These are phyloP conservation scores for Begonia fuchsioides DNA, from an alignment of 306 rosid species.

Conservation along the genomic window DNA sequence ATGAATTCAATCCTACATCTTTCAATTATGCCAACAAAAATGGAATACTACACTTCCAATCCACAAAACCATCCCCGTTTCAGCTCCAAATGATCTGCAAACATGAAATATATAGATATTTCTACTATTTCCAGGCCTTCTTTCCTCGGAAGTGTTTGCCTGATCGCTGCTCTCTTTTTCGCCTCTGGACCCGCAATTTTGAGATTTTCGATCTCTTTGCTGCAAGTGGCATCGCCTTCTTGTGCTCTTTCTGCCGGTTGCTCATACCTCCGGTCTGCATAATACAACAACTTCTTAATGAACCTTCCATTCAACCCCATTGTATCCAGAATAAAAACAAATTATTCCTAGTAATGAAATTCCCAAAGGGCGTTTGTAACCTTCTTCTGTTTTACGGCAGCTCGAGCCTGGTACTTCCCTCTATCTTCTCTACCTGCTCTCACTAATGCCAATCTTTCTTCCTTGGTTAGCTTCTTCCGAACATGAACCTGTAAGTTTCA, in stretches of 20 bases:
- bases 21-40: too few relatives aligned
- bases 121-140: conserved; percentile 66
- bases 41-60: too few relatives aligned
- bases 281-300: conserved; percentile 1
- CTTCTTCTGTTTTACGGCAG: conserved; percentile 82
- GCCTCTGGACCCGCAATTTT: conserved; percentile 31
- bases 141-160: conserved; percentile 70
- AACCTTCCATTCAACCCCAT: too few relatives aligned
- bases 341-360: not conserved
- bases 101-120: not conserved
- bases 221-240: conserved; percentile 63
- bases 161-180: conserved; percentile 28
- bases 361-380: conserved; percentile 18
- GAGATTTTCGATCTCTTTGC: conserved; percentile 50
- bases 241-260: conserved; percentile 80
- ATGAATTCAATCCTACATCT: too few relatives aligned
- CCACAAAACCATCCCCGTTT: too few relatives aligned
- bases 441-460: conserved; percentile 53
- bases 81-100: too few relatives aligned
- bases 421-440: conserved; percentile 84
- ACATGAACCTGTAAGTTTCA: conserved; percentile 39
- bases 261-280: conserved; percentile 75
- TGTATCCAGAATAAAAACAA: too few relatives aligned
- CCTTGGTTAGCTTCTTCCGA: conserved; percentile 55
- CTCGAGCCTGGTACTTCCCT: conserved; percentile 56